Percentiles rank a stretch among this genome's conserved stretches.
phyloP scores from a whole-genome alignment of 1,139 yeast genomes.

The Diutina siamensis region DNA sequence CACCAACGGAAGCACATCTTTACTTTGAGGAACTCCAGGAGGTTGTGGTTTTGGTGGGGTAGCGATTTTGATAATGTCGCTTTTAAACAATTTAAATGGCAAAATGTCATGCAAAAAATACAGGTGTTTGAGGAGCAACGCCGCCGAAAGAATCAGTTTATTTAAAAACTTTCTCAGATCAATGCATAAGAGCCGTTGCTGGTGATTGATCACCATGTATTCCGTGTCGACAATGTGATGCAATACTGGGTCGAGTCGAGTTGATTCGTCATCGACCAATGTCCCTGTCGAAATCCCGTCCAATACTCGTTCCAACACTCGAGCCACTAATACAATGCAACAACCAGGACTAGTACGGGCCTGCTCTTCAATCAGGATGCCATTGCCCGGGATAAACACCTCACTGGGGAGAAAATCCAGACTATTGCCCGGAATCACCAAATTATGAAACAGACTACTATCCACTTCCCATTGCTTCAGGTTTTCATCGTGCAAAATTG shows the following conservation, averaged over 20 bases:
- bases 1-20: background rate
- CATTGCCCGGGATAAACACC: background rate
- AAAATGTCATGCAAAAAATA: constrained; percentile 3
- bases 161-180: background rate
- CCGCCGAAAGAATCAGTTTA: background rate
- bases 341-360: background rate
- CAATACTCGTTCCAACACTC: background rate
- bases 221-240: constrained; percentile 1
- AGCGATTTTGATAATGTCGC: background rate
- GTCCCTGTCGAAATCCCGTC: background rate
- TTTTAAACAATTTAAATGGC: background rate
- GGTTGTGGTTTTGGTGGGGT: background rate
- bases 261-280: background rate
- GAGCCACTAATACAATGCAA: background rate
- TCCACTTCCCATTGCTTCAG: background rate
- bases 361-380: background rate
- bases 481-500: background rate
- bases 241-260: background rate
- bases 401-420: background rate
- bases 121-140: constrained; percentile 1
- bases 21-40: background rate
- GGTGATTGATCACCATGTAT: constrained; percentile 5
- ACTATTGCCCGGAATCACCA: background rate
- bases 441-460: background rate
- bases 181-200: background rate